Evolutionary conservation across 2,329 filamentous ascomycete genomes (phyloP).

Genomic region (Dendryphion nanum): DNA sequence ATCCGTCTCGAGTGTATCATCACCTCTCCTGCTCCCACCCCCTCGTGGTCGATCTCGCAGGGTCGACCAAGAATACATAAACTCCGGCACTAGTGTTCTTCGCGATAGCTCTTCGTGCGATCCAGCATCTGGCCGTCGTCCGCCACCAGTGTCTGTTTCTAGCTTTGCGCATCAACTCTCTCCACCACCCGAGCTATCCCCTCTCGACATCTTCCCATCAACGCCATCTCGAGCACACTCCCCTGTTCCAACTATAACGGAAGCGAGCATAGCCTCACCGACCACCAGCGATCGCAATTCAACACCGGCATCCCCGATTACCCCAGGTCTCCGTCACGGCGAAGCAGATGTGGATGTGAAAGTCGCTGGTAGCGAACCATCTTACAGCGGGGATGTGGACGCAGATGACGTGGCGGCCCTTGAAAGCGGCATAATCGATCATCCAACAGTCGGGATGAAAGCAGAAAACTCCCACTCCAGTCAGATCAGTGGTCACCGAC

Average conservation of each 20-base stretch:
- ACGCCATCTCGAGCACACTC: constrained; percentile 9
- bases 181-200: constrained; percentile 28
- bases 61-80: constrained; percentile 12
- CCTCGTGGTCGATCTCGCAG: constrained; percentile 24
- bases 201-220: constrained; percentile 28
- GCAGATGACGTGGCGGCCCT: constrained; percentile 25
- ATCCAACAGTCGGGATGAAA: too few relatives aligned
- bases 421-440: constrained; percentile 22
- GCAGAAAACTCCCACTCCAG: constrained; percentile 4
- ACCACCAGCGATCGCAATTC: constrained; percentile 31
- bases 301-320: constrained; percentile 36
- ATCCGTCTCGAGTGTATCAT: constrained; percentile 15
- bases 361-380: constrained; percentile 35
- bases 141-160: constrained; percentile 7
- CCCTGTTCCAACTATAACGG: constrained; percentile 21
- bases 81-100: constrained; percentile 18
- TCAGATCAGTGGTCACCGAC: constrained; percentile 21
- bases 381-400: constrained; percentile 27
- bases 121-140: constrained; percentile 14
- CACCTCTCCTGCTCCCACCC: constrained; percentile 15
- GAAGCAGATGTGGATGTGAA: constrained; percentile 32
- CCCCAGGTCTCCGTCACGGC: constrained; percentile 26
- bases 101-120: constrained; percentile 31
- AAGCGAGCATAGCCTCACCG: constrained; percentile 23
- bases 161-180: constrained; percentile 20